Percentiles rank a stretch among this genome's conserved stretches.
Conservation (phyloP, 148 eudicot species). For the Salicornia ramosissima region DNA sequence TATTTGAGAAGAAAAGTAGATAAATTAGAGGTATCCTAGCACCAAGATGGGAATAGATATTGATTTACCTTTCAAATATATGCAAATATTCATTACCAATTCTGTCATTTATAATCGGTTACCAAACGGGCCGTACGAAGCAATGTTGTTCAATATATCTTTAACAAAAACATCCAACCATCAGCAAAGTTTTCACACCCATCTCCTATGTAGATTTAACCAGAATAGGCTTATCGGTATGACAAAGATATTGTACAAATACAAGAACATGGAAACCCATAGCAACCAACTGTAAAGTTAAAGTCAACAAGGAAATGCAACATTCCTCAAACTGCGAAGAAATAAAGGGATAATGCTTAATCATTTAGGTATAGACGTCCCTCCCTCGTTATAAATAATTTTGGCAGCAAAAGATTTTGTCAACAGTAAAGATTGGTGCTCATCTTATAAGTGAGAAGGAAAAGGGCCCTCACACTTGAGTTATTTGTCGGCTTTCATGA, state of each 20-base stretch:
- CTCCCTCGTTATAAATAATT: too few species aligned
- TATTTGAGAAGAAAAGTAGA: too few species aligned
- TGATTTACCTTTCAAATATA: too few species aligned
- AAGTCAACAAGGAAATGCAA: neutral
- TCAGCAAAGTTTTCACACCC: neutral
- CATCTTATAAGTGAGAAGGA: conserved; percentile 2
- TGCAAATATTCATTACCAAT: too few species aligned
- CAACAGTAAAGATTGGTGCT: conserved; percentile 1
- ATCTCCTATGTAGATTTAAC: neutral
- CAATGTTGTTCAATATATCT: neutral
- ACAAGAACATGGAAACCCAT: neutral
- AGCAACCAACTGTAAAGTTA: neutral
- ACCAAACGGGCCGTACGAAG: neutral
- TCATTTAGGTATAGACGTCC: neutral
- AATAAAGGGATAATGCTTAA: neutral
- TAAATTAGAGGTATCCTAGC: too few species aligned
- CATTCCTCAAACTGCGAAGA: too few species aligned
- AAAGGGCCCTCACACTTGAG: conserved; percentile 62
- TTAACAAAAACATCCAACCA: neutral
- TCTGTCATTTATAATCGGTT: too few species aligned
- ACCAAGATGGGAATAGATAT: too few species aligned
- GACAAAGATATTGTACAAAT: neutral
- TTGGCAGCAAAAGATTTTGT: neutral
- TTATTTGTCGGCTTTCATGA: conserved; percentile 95
- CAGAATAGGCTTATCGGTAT: neutral